Conservation (phyloP, 139 green algal genomes). For the Limnomonas spitsbergensis region DNA sequence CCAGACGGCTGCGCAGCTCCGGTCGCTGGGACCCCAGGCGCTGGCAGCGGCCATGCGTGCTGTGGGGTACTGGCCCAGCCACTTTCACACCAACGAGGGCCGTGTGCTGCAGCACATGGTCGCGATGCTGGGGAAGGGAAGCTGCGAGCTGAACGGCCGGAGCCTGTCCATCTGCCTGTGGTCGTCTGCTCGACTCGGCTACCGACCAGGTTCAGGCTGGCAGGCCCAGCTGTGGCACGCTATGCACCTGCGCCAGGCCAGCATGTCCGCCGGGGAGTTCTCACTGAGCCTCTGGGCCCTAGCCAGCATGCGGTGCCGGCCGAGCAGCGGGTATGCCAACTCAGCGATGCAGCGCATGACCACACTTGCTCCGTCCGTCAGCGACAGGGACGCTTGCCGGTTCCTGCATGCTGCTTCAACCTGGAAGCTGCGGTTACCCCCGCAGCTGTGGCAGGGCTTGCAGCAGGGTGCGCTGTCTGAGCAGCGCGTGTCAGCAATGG, state of each 20-base stretch:
- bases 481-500: not conserved
- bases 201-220: not conserved
- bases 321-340: not conserved
- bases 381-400: slow-evolving; percentile 1
- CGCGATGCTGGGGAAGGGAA: not conserved
- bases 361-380: not conserved
- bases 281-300: not conserved
- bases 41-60: not conserved
- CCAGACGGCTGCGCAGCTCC: not conserved
- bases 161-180: slow-evolving; percentile 12
- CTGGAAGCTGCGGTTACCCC: not conserved
- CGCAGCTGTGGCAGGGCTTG: not conserved
- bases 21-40: not conserved
- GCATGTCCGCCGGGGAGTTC: not conserved
- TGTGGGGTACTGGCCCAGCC: too few relatives aligned
- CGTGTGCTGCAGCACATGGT: not conserved
- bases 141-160: not conserved
- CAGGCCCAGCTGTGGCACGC: not conserved
- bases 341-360: not conserved
- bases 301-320: slow-evolving; percentile 2
- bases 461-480: not conserved
- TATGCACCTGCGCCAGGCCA: not conserved
- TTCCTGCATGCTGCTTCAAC: slow-evolving; percentile 9
- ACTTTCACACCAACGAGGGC: too few relatives aligned
- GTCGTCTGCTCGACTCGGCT: not conserved